phyloP scores from a whole-genome alignment of 106 monocot species.

The Dendrobium nobile region DNA sequence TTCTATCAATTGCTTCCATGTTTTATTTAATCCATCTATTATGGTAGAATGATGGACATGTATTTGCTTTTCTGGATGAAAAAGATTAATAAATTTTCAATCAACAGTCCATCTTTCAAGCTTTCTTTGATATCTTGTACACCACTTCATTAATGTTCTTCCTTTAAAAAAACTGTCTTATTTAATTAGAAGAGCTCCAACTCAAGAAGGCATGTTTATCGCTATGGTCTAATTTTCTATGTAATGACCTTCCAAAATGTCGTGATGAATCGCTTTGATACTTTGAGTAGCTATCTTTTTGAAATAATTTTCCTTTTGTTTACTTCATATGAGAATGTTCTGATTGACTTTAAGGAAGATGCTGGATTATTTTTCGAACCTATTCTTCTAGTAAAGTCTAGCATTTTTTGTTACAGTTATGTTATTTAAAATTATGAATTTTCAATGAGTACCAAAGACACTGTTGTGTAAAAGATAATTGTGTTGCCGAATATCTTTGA shows the following conservation, averaged over 20 bases:
- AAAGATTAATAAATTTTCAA: not conserved
- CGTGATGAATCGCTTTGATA: not conserved
- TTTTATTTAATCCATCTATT: not conserved
- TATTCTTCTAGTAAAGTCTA: not conserved
- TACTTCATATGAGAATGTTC: not conserved
- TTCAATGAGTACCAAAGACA: not conserved
- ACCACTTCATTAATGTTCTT: not conserved
- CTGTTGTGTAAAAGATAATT: not conserved
- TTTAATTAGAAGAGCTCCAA: not conserved
- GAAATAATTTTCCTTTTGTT: not conserved
- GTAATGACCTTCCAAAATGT: not conserved
- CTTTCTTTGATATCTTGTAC: not conserved
- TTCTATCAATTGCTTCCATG: not conserved
- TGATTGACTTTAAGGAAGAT: not conserved
- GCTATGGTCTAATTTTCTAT: not conserved
- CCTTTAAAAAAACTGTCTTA: not conserved
- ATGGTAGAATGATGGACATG: not conserved
- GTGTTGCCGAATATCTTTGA: not conserved
- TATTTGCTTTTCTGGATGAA: not conserved
- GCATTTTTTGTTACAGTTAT: not conserved
- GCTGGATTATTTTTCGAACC: not conserved
- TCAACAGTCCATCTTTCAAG: not conserved
- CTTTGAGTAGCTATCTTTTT: not conserved
- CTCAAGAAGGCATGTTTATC: not conserved
- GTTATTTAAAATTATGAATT: not conserved